Evolutionary conservation across 1,284 basidiomycete species (phyloP).

Genomic region (Uromyces viciae-fabae): DNA sequence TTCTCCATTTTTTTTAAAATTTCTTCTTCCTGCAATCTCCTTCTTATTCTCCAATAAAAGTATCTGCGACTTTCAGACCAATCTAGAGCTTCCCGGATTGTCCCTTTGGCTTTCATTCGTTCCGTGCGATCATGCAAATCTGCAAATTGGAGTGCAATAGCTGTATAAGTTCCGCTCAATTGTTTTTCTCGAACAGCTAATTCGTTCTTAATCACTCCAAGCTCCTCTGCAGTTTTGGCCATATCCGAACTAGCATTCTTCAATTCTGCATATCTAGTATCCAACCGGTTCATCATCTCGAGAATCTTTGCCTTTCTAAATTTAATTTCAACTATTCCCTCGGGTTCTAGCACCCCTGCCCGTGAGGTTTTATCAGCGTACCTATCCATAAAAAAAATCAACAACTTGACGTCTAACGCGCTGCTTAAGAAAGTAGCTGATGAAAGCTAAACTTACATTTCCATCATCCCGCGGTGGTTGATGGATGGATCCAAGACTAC

Average conservation of each 20-base stretch:
- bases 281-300: conserved; percentile 87
- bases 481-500: conserved; percentile 98
- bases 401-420: neutral
- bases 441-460: conserved; percentile 69
- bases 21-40: conserved; percentile 54
- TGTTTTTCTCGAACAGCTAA: conserved; percentile 75
- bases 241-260: conserved; percentile 75
- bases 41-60: conserved; percentile 87
- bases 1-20: conserved; percentile 15
- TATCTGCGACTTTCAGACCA: conserved; percentile 63
- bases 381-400: conserved; percentile 39
- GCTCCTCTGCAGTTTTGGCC: conserved; percentile 63
- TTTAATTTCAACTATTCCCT: conserved; percentile 88
- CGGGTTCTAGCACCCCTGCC: conserved; percentile 94
- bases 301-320: conserved; percentile 77
- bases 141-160: conserved; percentile 88
- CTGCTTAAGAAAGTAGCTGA: neutral
- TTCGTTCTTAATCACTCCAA: conserved; percentile 61
- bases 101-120: conserved; percentile 95
- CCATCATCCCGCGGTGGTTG: conserved; percentile 88
- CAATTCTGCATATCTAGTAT: conserved; percentile 73
- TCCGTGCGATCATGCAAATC: conserved; percentile 88
- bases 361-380: conserved; percentile 85
- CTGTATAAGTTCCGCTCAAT: conserved; percentile 84
- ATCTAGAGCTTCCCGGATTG: conserved; percentile 68